Evolutionary conservation across 306 rosid genomes (phyloP).

Genomic region (Oemleria cerasiformis): DNA sequence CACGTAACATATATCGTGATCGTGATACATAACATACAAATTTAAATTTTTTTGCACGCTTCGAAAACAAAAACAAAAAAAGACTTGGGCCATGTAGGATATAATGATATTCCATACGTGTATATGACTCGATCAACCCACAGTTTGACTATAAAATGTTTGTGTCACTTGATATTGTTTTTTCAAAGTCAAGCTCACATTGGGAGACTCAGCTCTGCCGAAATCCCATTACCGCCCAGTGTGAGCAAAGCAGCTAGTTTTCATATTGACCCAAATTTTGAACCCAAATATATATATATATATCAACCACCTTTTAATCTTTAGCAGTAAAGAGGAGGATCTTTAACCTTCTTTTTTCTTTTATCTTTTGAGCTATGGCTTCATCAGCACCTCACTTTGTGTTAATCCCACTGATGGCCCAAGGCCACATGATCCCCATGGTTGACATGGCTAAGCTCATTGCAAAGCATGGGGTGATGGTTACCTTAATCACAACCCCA

Average conservation of each 20-base stretch:
- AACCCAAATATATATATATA: background rate
- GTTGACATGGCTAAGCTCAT: constrained; percentile 73
- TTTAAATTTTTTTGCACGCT: no score
- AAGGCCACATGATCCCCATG: constrained; percentile 96
- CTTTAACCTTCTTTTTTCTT: background rate
- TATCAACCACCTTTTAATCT: no score
- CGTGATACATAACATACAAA: no score
- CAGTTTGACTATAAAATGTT: background rate
- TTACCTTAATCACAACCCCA: constrained; percentile 68
- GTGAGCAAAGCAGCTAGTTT: background rate
- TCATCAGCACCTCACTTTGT: constrained; percentile 60
- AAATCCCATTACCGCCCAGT: background rate
- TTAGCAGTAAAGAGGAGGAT: background rate
- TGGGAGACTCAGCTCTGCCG: background rate
- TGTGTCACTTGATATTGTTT: background rate
- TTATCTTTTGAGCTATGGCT: constrained; percentile 15
- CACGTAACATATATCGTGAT: no score
- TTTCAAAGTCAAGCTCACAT: background rate
- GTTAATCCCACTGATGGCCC: constrained; percentile 71
- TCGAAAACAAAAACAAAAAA: background rate
- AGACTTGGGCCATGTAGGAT: background rate
- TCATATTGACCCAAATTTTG: background rate
- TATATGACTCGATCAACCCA: no score
- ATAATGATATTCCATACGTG: no score
- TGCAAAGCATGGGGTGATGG: constrained; percentile 44